These are phyloP conservation scores for Sphaerulina musiva DNA, from an alignment of 2,329 filamentous ascomycete genomes.

Conservation along the genomic window DNA sequence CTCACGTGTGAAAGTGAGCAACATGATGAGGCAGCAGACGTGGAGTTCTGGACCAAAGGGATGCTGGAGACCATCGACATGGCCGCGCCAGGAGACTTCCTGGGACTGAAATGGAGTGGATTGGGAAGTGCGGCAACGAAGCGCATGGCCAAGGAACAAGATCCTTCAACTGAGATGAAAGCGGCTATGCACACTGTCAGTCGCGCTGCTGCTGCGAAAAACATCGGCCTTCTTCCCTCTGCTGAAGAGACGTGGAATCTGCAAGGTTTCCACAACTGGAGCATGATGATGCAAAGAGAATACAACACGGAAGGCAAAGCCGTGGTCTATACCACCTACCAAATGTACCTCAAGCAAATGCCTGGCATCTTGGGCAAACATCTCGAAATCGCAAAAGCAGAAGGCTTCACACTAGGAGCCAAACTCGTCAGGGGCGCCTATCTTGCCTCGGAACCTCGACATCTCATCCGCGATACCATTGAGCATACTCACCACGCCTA, in stretches of 20 bases:
- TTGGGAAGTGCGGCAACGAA: conserved; percentile 68
- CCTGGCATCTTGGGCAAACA: conserved; percentile 31
- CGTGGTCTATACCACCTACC: conserved; percentile 64
- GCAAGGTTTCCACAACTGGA: conserved; percentile 74
- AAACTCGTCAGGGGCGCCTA: conserved; percentile 56
- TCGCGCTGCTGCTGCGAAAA: conserved; percentile 59
- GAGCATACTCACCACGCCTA: conserved; percentile 56
- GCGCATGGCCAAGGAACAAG: conserved; percentile 56
- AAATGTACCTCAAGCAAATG: conserved; percentile 48
- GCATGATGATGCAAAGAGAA: conserved; percentile 64
- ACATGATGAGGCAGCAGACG: conserved; percentile 53
- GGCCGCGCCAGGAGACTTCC: conserved; percentile 47
- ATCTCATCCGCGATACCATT: conserved; percentile 50
- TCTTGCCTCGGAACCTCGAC: conserved; percentile 45
- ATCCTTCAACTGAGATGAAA: conserved; percentile 58
- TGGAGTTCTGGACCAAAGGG: conserved; percentile 65
- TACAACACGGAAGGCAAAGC: conserved; percentile 48
- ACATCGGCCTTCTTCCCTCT: conserved; percentile 72
- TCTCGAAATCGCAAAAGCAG: conserved; percentile 41
- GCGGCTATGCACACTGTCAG: conserved; percentile 69
- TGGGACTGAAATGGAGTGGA: conserved; percentile 66
- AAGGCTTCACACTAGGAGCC: conserved; percentile 49
- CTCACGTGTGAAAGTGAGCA: conserved; percentile 53
- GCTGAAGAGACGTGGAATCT: conserved; percentile 79
- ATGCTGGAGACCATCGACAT: conserved; percentile 65